These are phyloP conservation scores for Bonia amplexicaulis DNA, from an alignment of 176 grass and related monocot species.

Conservation along the genomic window DNA sequence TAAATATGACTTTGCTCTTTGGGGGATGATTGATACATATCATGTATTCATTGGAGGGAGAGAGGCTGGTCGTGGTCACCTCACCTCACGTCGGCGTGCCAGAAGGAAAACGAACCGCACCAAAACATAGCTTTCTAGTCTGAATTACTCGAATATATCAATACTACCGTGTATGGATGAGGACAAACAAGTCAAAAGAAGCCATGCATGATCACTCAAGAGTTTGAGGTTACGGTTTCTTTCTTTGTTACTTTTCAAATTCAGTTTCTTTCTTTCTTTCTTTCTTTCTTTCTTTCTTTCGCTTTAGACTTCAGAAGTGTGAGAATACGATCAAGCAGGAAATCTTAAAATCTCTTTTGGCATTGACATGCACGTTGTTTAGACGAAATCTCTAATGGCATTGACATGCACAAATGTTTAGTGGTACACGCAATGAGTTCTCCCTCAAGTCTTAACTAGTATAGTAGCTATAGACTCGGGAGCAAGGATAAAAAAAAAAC, in stretches of 20 bases:
- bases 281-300: not conserved
- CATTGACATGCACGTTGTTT: slow-evolving; percentile 7
- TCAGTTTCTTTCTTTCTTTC: not conserved
- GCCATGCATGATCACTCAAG: no score
- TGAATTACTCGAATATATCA: no score
- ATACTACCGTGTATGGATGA: no score
- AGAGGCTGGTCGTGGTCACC: not conserved
- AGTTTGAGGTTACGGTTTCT: not conserved
- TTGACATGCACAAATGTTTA: not conserved
- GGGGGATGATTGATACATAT: not conserved
- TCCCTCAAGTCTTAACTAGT: not conserved
- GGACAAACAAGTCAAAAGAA: no score
- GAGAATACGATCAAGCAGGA: not conserved
- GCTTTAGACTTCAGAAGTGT: not conserved
- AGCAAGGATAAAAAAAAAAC: no score
- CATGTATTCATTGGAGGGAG: not conserved
- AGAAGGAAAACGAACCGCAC: not conserved
- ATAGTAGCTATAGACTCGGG: not conserved
- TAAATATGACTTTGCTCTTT: not conserved
- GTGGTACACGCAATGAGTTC: not conserved
- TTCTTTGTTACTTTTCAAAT: no score
- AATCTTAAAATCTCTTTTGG: not conserved
- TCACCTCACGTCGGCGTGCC: not conserved
- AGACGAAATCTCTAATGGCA: not conserved
- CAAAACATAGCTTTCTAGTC: not conserved